Base-by-base conservation (phyloP, 2,329 filamentous ascomycete genomes). In the Didymella arachidicola region DNA sequence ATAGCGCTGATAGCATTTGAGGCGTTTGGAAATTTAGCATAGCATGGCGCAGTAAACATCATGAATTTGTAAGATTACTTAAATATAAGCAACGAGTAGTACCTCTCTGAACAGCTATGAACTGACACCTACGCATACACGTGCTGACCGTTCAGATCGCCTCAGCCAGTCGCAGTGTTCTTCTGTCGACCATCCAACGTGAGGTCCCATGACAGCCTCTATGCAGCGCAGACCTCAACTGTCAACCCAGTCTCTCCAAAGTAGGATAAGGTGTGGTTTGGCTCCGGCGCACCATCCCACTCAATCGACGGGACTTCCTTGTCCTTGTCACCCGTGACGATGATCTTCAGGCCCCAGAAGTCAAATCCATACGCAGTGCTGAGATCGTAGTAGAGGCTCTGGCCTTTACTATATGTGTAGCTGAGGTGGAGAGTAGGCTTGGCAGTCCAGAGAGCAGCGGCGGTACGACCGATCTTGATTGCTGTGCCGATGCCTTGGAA, bases 321-420 rank as follows among this genome's bases (percentile, higher is more conserved):
- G 4, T 44, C 52, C 36, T 60, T 34, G 14, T 60, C 57, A 16
- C 57, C 57, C 46, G 43, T 56, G 36, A 60, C 34, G 36, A 59
- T 63, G 4, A 71, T 29, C 26, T 63, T 68, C 36, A 63, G 8
- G 6, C 64, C 68, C 45, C 26, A 43, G 43, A 71, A 73, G 29
- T 63, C 66, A 29, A 66, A 69, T 12, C 67, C 71, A 25, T 60
- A 44, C 1, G 48, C 39, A 14, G 62, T 60, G 30, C 64, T 65
- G 25, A 74, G 30, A 29, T 66, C 67, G 47, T 74, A 73, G 50
- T 72, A 74, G 5, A 69, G 48, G 36, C 50, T 62, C 16, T 49
- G 36, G 10, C 49, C 48, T 29, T 58, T 48, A 10, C 49, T 58
- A 53, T 64, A 68, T 12, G 64, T 68, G 60, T 74, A 74, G 10